These are phyloP conservation scores for Sporothrix brunneoviolacea DNA, from an alignment of 2,329 filamentous ascomycete species.

Conservation along the genomic window DNA sequence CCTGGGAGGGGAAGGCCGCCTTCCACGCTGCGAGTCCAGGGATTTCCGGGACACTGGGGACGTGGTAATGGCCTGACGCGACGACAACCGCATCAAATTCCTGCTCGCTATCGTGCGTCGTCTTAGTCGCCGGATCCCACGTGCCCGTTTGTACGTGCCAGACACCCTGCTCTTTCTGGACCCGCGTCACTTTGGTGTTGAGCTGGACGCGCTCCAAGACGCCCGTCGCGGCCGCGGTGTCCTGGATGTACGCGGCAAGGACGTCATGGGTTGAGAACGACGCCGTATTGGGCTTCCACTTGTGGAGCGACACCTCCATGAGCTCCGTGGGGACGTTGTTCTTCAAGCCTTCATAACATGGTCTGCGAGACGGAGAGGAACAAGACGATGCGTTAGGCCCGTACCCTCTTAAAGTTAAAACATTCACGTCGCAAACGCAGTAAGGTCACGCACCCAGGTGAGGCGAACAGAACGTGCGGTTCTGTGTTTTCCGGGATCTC, in stretches of 20 bases:
- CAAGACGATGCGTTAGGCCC: neutral
- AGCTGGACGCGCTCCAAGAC: slow-evolving; percentile 46
- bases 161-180: slow-evolving; percentile 33
- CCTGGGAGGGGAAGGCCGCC: slow-evolving; percentile 39
- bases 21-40: slow-evolving; percentile 54
- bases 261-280: slow-evolving; percentile 52
- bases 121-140: neutral
- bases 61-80: slow-evolving; percentile 60
- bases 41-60: slow-evolving; percentile 55
- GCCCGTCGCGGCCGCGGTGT: slow-evolving; percentile 44
- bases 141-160: slow-evolving; percentile 7
- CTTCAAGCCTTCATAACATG: slow-evolving; percentile 55
- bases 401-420: neutral
- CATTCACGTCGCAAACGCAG: too few species aligned
- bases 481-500: slow-evolving; percentile 36
- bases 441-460: too few species aligned
- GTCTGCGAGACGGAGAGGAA: slow-evolving; percentile 6
- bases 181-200: slow-evolving; percentile 51
- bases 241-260: slow-evolving; percentile 54
- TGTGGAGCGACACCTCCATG: slow-evolving; percentile 35
- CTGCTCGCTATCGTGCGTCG: slow-evolving; percentile 13
- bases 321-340: slow-evolving; percentile 67
- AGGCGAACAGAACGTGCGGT: slow-evolving; percentile 17
- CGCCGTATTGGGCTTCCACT: slow-evolving; percentile 53
- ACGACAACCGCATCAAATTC: slow-evolving; percentile 60